These are phyloP conservation scores for Thermomucor indicae-seudaticae DNA, from an alignment of 371 early-diverging fungal genomes.

Conservation along the genomic window DNA sequence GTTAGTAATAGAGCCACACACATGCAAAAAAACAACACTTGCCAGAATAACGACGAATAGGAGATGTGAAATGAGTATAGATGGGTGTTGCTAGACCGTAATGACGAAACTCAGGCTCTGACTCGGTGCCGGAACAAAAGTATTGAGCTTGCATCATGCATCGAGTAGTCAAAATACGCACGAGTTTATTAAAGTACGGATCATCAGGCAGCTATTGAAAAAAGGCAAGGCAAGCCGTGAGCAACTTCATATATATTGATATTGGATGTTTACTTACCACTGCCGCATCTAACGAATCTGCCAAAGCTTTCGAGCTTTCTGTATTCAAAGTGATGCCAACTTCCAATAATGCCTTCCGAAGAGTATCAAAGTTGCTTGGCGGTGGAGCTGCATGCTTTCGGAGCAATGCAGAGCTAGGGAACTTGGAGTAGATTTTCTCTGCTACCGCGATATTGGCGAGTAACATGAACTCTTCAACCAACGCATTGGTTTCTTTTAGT, in stretches of 20 bases:
- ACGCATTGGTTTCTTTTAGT: slow-evolving; percentile 90
- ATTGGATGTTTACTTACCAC: slow-evolving; percentile 31
- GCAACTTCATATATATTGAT: too few relatives aligned
- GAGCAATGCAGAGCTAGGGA: slow-evolving; percentile 92
- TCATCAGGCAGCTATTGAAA: slow-evolving; percentile 54
- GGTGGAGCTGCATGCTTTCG: slow-evolving; percentile 84
- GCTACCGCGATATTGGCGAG: slow-evolving; percentile 98
- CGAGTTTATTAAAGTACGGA: slow-evolving; percentile 85
- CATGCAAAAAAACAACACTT: slow-evolving; percentile 3
- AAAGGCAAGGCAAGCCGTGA: neutral
- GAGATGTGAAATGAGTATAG: slow-evolving; percentile 96
- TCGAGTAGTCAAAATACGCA: slow-evolving; percentile 89
- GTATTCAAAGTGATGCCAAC: slow-evolving; percentile 37
- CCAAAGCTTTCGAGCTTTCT: slow-evolving; percentile 67
- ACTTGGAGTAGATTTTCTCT: slow-evolving; percentile 80
- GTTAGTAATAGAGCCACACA: neutral
- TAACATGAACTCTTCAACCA: slow-evolving; percentile 99
- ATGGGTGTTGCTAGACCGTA: slow-evolving; percentile 84
- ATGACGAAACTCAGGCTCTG: slow-evolving; percentile 79
- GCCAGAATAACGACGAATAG: slow-evolving; percentile 93
- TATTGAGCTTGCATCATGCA: slow-evolving; percentile 94
- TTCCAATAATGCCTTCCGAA: slow-evolving; percentile 67
- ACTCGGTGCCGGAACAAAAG: slow-evolving; percentile 78
- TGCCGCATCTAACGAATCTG: slow-evolving; percentile 80
- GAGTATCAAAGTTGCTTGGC: slow-evolving; percentile 68